A percentile compares a stretch with the other conserved stretches of the same genome.
Conservation (phyloP, 352 stramenopile genomes). For the Phytopythium vexans region DNA sequence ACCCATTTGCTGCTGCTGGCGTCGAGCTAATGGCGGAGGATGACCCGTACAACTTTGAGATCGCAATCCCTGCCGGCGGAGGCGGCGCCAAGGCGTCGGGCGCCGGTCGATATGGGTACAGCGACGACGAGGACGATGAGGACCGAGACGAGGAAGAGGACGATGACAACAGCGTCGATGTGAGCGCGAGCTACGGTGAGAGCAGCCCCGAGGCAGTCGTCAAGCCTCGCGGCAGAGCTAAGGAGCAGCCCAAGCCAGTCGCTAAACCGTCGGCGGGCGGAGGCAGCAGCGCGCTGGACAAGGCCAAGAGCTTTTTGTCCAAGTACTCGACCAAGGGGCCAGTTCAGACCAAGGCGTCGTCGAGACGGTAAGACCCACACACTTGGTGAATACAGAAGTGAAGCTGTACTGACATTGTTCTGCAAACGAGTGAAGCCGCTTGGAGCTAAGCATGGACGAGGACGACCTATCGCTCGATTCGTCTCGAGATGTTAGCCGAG, state of each 20-base stretch:
- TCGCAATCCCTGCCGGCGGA: slow-evolving; percentile 31
- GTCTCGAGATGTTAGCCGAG: slow-evolving; percentile 6
- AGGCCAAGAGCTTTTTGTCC: slow-evolving; percentile 67
- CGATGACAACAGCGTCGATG: slow-evolving; percentile 10
- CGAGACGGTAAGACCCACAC: no score
- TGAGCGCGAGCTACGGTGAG: slow-evolving; percentile 17
- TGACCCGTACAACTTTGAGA: slow-evolving; percentile 50
- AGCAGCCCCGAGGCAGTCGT: slow-evolving; percentile 1
- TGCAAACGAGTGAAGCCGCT: slow-evolving; percentile 9
- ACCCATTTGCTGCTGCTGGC: not conserved
- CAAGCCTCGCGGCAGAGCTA: not conserved
- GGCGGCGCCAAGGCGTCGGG: not conserved
- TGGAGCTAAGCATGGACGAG: slow-evolving; percentile 57
- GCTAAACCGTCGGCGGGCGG: not conserved
- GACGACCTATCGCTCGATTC: slow-evolving; percentile 43
- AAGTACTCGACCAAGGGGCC: slow-evolving; percentile 54
- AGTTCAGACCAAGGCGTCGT: slow-evolving; percentile 8
- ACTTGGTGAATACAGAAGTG: no score
- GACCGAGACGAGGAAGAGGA: slow-evolving; percentile 5
- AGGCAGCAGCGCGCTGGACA: slow-evolving; percentile 47
- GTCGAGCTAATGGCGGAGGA: slow-evolving; percentile 10
- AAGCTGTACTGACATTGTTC: no score
- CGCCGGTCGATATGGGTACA: slow-evolving; percentile 5
- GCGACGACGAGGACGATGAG: not conserved
- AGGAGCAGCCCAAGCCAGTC: not conserved